Evolutionary conservation across 148 eudicot species (phyloP).

Genomic region (Dysphania ambrosioides): DNA sequence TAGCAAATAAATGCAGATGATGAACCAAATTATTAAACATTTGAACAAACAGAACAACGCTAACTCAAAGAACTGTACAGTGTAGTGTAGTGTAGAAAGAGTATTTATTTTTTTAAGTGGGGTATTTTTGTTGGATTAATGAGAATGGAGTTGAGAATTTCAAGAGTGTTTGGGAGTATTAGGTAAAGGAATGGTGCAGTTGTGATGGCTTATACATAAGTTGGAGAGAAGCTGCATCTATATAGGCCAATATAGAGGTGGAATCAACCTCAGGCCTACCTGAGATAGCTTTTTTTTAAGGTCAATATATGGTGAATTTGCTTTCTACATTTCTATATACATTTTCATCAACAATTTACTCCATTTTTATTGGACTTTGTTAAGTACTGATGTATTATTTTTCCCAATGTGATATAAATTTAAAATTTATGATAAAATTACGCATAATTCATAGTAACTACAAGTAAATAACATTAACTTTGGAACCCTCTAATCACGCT

Average conservation of each 20-base stretch:
- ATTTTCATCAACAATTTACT: background rate
- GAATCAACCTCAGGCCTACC: conserved; percentile 9
- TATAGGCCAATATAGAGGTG: conserved; percentile 29
- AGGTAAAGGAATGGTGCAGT: background rate
- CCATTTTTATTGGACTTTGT: no score
- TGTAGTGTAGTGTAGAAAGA: no score
- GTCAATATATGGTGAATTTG: background rate
- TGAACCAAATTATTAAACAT: background rate
- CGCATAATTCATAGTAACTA: no score
- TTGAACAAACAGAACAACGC: background rate
- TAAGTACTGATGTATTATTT: no score
- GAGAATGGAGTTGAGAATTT: background rate
- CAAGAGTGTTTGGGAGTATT: background rate
- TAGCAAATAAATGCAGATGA: background rate
- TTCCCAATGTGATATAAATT: no score
- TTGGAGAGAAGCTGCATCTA: conserved; percentile 22
- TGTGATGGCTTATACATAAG: background rate
- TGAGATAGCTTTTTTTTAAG: background rate
- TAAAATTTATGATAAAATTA: no score
- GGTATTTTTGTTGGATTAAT: background rate
- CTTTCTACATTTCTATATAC: background rate
- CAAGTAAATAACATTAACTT: no score
- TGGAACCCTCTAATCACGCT: no score
- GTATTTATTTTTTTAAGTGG: background rate
- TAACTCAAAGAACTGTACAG: background rate